Evolutionary conservation across 2,329 filamentous ascomycete genomes (phyloP), one percentile per base, ranked within the genome.

Genomic region (Apiospora saccharicola): DNA sequence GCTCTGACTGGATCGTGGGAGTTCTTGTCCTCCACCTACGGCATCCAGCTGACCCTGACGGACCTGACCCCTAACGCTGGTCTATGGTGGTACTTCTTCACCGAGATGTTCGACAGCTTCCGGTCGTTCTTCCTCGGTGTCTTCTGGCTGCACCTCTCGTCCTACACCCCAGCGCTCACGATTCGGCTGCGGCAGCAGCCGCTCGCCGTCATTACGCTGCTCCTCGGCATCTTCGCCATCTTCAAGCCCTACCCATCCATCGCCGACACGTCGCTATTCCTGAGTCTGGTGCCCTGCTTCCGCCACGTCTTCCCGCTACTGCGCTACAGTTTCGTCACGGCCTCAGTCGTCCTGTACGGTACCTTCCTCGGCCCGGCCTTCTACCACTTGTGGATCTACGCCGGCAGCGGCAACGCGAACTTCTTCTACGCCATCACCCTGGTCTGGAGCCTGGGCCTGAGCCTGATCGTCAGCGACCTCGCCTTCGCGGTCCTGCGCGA

Each of bases 51-150:
- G 49, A 91, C 96, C 0, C 89, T 99, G 3, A 94, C 95, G 12
- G 96, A 99, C 80, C 87, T 99, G 53, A 97, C 96, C 0, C 96
- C 96, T 16, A 99, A 98, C 76, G 93, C 97, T 43, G 96, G 96
- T 1, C 87, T 99, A 1, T 99, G 96, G 96, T 99, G 96, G 96
- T 99, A 99, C 83, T 99, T 99, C 84, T 98, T 99, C 81, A 97
- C 97, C 76, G 96, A 99, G 81, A 99, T 99, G 91, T 99, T 99
- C 81, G 96, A 99, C 83, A 96, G 95, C 0, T 99, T 99, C 88
- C 90, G 96, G 51, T 92, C 93, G 77, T 99, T 99, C 87, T 99
- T 98, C 87, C 89, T 99, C 3, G 96, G 94, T 71, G 95, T 99
- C 68, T 99, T 99, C 85, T 98, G 97, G 95, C 89, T 99, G 73